Conservation (phyloP, 2,329 filamentous ascomycete genomes). For the Microthyrium microscopicum region DNA sequence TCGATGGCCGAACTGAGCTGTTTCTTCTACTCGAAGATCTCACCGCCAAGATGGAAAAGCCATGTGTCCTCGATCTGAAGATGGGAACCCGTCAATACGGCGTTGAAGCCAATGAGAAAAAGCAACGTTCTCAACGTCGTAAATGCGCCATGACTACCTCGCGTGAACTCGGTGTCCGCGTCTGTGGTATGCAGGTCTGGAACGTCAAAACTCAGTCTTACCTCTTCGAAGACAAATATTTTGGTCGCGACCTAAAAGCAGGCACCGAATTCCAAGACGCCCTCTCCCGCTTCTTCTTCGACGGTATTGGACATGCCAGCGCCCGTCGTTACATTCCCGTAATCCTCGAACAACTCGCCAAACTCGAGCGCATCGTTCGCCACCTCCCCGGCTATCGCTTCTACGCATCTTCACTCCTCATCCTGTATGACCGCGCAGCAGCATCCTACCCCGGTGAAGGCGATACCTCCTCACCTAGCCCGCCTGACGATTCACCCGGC, state of each 20-base stretch:
- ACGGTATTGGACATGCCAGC: slow-evolving; percentile 66
- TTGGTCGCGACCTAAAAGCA: slow-evolving; percentile 72
- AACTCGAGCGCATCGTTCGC: slow-evolving; percentile 69
- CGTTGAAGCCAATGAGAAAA: slow-evolving; percentile 79
- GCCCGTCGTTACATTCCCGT: slow-evolving; percentile 75
- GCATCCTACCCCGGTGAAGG: too few relatives aligned
- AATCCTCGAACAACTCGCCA: slow-evolving; percentile 67
- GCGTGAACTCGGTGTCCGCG: slow-evolving; percentile 72
- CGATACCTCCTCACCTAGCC: too few relatives aligned
- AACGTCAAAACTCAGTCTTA: slow-evolving; percentile 70
- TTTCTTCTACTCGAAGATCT: slow-evolving; percentile 89
- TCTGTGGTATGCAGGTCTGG: slow-evolving; percentile 95
- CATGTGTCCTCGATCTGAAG: slow-evolving; percentile 93
- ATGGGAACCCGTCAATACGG: slow-evolving; percentile 98
- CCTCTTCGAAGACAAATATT: slow-evolving; percentile 97
- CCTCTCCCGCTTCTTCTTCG: slow-evolving; percentile 76
- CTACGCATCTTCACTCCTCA: slow-evolving; percentile 84
- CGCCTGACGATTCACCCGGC: too few relatives aligned
- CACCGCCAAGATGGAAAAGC: slow-evolving; percentile 88
- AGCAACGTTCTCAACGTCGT: slow-evolving; percentile 77
- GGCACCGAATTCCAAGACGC: slow-evolving; percentile 80
- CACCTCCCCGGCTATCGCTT: slow-evolving; percentile 75
- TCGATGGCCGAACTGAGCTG: slow-evolving; percentile 57
- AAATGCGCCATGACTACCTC: slow-evolving; percentile 92
- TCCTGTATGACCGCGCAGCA: slow-evolving; percentile 83